phyloP scores from a whole-genome alignment of 2,329 filamentous ascomycete genomes.

The Akanthomyces lecanii region DNA sequence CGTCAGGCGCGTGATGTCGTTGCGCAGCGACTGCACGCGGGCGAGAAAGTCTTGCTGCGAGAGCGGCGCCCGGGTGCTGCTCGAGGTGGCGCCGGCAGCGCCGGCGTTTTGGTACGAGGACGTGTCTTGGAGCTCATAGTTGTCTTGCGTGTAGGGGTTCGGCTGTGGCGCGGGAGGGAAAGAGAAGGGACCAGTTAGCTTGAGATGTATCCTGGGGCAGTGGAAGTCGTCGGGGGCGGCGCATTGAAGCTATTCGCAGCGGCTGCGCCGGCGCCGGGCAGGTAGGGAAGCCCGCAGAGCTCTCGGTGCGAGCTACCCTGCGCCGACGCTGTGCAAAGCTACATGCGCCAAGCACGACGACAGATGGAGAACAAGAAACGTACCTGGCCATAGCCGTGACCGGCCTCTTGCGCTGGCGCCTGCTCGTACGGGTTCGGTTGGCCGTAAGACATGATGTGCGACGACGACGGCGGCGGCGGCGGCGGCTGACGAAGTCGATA shows the following conservation, averaged over 20 bases:
- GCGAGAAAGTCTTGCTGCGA: constrained; percentile 64
- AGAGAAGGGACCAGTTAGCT: not conserved
- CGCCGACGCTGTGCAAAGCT: not conserved
- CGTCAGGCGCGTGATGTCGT: constrained; percentile 64
- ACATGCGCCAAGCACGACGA: not conserved
- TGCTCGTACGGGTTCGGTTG: constrained; percentile 63
- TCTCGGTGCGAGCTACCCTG: too few species aligned
- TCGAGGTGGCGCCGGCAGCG: constrained; percentile 19
- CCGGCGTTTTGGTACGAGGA: constrained; percentile 19
- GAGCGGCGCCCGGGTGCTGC: constrained; percentile 34
- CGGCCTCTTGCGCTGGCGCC: constrained; percentile 44
- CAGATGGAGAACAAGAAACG: constrained; percentile 20
- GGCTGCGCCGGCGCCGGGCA: not conserved
- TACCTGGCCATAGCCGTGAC: constrained; percentile 44
- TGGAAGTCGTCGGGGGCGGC: not conserved
- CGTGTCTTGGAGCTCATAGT: constrained; percentile 48
- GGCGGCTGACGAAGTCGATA: not conserved
- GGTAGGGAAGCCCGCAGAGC: too few species aligned
- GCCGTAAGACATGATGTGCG: constrained; percentile 53
- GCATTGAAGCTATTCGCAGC: constrained; percentile 1
- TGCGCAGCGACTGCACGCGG: constrained; percentile 62
- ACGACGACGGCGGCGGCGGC: not conserved
- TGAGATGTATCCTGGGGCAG: not conserved
- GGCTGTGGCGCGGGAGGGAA: constrained; percentile 16
- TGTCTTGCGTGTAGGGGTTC: constrained; percentile 29